A percentile compares a stretch with the other conserved stretches of the same genome.
phyloP scores from a whole-genome alignment of 179 eudicot genomes.

The Silene noctiflora region DNA sequence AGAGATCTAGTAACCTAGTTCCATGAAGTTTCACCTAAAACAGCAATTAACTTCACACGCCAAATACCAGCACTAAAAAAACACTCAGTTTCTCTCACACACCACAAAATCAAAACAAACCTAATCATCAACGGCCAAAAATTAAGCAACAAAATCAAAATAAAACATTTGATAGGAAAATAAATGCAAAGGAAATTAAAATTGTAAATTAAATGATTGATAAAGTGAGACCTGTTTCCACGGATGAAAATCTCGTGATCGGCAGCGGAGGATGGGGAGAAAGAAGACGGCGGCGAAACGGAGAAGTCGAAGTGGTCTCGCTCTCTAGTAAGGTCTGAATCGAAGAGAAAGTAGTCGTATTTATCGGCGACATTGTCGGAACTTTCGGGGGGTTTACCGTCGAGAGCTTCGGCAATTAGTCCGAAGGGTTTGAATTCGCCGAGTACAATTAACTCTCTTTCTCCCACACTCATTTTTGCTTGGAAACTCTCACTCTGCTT shows the following conservation, averaged over 20 bases:
- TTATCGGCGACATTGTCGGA: constrained; percentile 29
- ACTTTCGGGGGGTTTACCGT: constrained; percentile 50
- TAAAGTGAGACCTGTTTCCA: constrained; percentile 56
- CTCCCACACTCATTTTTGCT: constrained; percentile 51
- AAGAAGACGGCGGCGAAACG: constrained; percentile 22
- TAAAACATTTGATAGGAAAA: neutral
- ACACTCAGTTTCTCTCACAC: neutral
- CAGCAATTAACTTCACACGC: neutral
- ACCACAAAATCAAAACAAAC: neutral
- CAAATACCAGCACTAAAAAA: neutral
- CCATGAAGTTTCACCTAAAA: neutral
- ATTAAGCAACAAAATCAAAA: neutral
- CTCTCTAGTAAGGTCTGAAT: constrained; percentile 49
- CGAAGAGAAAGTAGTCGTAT: constrained; percentile 73
- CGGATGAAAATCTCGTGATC: constrained; percentile 88
- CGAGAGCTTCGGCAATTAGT: constrained; percentile 72
- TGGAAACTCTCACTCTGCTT: neutral
- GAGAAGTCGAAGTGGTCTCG: constrained; percentile 35
- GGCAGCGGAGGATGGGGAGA: constrained; percentile 28
- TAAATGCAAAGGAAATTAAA: neutral
- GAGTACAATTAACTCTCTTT: constrained; percentile 57
- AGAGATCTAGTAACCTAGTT: no score
- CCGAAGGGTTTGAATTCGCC: constrained; percentile 95
- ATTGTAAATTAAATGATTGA: neutral
- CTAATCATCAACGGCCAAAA: neutral